Percentiles rank a stretch among this genome's conserved stretches.
Conservation (phyloP, 106 monocot species). For the Allium sativum region DNA sequence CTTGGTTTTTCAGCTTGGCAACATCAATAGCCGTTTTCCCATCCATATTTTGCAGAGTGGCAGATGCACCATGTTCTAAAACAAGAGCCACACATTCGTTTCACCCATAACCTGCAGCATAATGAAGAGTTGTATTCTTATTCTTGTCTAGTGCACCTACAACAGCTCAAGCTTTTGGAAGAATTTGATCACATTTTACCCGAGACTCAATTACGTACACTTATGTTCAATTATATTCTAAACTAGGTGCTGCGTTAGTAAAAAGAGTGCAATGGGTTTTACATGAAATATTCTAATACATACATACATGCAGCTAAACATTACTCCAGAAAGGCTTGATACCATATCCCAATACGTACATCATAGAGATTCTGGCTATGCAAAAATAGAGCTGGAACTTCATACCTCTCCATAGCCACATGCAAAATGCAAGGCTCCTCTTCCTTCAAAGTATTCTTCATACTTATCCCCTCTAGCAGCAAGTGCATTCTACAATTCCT, state of each 20-base stretch:
- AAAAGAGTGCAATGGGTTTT: too few relatives aligned
- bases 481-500: slow-evolving; percentile 76
- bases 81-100: slow-evolving; percentile 89
- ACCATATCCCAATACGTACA: too few relatives aligned
- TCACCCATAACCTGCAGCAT: slow-evolving; percentile 88
- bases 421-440: slow-evolving; percentile 92
- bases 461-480: slow-evolving; percentile 74
- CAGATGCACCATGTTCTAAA: slow-evolving; percentile 75
- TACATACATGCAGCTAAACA: too few relatives aligned
- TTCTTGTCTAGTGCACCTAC: slow-evolving; percentile 94
- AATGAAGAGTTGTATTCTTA: slow-evolving; percentile 94
- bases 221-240: too few relatives aligned
- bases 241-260: too few relatives aligned
- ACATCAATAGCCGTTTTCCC: slow-evolving; percentile 88
- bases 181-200: slow-evolving; percentile 70
- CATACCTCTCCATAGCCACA: slow-evolving; percentile 98
- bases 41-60: slow-evolving; percentile 82
- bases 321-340: too few relatives aligned
- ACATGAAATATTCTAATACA: too few relatives aligned
- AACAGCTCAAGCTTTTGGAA: slow-evolving; percentile 73
- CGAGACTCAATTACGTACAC: slow-evolving; percentile 6
- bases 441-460: slow-evolving; percentile 84
- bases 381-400: not conserved
- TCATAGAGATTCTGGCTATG: too few relatives aligned
- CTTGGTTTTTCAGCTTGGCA: slow-evolving; percentile 79